A percentile compares a stretch with the other conserved stretches of the same genome.
phyloP scores from a whole-genome alignment of 1,139 yeast genomes.

The Pichia norvegensis region DNA sequence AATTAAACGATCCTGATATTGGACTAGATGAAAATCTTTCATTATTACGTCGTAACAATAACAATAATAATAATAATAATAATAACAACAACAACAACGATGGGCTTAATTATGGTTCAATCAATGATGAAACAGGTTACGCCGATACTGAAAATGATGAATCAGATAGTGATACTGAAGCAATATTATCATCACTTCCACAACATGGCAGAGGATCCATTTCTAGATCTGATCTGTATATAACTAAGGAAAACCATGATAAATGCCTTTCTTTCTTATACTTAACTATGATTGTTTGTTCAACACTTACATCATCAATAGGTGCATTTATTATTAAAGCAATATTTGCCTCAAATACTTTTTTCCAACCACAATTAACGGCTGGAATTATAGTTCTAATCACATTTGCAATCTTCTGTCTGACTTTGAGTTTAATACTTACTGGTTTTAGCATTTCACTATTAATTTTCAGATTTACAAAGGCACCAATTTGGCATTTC shows the following conservation, averaged over 20 bases:
- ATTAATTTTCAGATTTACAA: constrained; percentile 20
- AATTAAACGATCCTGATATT: neutral
- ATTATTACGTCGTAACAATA: constrained; percentile 6
- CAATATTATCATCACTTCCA: neutral
- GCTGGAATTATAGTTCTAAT: constrained; percentile 19
- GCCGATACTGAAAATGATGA: constrained; percentile 13
- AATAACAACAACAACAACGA: constrained; percentile 4
- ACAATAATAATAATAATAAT: constrained; percentile 4
- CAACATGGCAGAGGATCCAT: neutral
- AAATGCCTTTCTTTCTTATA: constrained; percentile 41
- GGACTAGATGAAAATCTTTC: constrained; percentile 2
- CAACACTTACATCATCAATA: constrained; percentile 40
- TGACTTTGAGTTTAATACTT: constrained; percentile 22
- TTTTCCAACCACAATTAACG: constrained; percentile 7
- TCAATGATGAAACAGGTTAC: neutral
- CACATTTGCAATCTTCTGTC: constrained; percentile 24
- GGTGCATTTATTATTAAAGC: constrained; percentile 34
- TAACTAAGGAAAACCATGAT: constrained; percentile 34
- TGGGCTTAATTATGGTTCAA: constrained; percentile 5
- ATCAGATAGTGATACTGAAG: constrained; percentile 10
- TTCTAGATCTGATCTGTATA: constrained; percentile 4
- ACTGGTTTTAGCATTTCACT: constrained; percentile 25
- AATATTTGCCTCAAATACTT: constrained; percentile 18
- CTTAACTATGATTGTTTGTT: constrained; percentile 33
- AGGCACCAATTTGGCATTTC: constrained; percentile 28